Evolutionary conservation across 2,329 filamentous ascomycete genomes (phyloP), one percentile per base, ranked within the genome.

Genomic region (Aspergillus hortae): DNA sequence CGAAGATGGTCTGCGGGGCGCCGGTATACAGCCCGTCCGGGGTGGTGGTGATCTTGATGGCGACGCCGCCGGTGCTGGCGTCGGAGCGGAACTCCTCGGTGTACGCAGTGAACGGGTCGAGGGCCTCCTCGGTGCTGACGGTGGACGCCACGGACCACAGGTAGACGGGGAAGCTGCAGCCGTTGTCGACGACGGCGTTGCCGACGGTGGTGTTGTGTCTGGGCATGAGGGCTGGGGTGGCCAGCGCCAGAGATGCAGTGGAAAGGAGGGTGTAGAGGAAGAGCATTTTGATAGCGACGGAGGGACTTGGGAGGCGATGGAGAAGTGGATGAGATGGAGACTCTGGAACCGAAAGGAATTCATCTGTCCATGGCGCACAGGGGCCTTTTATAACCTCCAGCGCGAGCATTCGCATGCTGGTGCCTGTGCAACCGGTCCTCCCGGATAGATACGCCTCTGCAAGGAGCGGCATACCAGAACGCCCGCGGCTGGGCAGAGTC

Each of bases 31-130:
- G 55, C 7, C 72, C 73, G 44, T 70, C 57, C 14, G 51, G 14
- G 17, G 56, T 51, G 12, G 65, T 69, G 19, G 71, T 69, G 52
- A 77, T 62, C 57, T 76, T 76, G 48, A 77, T 61, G 1, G 72
- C 68, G 46, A 77, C 67, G 11, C 75, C 74, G 14, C 73, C 73
- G 33, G 61, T 65, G 7, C 57, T 49, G 1, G 57, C 36, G 45
- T 75, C 70, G 10, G 61, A 56, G 50, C 59, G 67, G 61, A 66
- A 75, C 21, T 51, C 32, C 51, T 77, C 71, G 10, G 51, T 61
- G 61, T 73, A 76, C 23, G 49, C 48, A 5, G 48, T 41, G 27
- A 58, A 56, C 1, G 61, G 58, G 1, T 48, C 32, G 7, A 76
- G 10, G 6, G 52, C 58, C 14, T 55, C 48, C 33, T 65, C 55